Percentiles rank a stretch among this genome's conserved stretches.
These are phyloP conservation scores for Clarkia xantiana DNA, from an alignment of 345 rosid species.

Conservation along the genomic window DNA sequence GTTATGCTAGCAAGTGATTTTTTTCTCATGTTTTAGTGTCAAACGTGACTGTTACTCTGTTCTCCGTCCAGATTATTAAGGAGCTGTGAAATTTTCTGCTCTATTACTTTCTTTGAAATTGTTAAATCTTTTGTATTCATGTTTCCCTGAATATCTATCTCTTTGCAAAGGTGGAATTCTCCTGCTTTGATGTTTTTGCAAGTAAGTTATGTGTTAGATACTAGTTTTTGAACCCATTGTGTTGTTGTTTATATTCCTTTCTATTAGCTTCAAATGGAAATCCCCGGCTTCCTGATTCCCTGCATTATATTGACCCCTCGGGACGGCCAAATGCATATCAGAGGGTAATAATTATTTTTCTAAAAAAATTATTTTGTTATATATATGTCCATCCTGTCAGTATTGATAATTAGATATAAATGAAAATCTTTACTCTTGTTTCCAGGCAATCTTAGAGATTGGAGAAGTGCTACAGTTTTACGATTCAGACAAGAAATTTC, in stretches of 20 bases:
- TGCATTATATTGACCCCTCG: constrained; percentile 73
- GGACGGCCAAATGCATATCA: constrained; percentile 65
- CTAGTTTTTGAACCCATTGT: neutral
- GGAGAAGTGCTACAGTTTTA: constrained; percentile 89
- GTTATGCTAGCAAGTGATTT: neutral
- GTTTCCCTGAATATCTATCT: neutral
- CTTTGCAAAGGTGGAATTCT: neutral
- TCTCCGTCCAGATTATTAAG: no score
- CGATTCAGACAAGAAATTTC: constrained; percentile 66
- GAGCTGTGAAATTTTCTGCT: no score
- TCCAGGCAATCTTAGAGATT: constrained; percentile 72
- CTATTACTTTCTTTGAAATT: no score
- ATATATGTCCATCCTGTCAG: neutral
- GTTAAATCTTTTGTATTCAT: neutral
- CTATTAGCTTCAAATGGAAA: constrained; percentile 85
- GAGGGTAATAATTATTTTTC: constrained; percentile 26
- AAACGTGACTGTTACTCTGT: no score
- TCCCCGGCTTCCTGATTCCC: constrained; percentile 78
- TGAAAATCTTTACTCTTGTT: neutral
- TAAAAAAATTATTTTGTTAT: neutral
- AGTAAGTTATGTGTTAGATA: neutral
- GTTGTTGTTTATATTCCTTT: constrained; percentile 4
- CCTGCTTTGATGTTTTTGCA: neutral
- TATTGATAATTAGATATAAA: no score
- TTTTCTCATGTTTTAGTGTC: no score